Evolutionary conservation across 345 rosid species (phyloP), one percentile per base, ranked within the genome.

Genomic region (Rhodomyrtus tomentosa): DNA sequence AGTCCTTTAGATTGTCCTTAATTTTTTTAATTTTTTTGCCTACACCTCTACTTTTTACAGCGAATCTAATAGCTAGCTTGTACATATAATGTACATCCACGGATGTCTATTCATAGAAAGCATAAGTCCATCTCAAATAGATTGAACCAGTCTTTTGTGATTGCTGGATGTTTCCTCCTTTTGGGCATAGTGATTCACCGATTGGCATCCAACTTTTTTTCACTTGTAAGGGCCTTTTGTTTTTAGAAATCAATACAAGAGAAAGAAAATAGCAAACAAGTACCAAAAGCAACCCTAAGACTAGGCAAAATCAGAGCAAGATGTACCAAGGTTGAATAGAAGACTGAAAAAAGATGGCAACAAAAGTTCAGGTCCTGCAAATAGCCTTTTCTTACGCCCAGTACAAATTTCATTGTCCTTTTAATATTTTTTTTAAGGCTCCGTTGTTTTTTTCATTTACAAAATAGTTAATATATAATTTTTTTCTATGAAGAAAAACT

Each of bases 321-420:
- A 85, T 79, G 59, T 40, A 73, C 56, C 38, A 7, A 27, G 21
- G 55, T 51, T 79, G 10, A 54, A 29, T 50, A 16, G 68, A 58
- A 86, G 85, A 49, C 91, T 85, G 90, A 36, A 56, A 53, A 55
- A 83, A 74, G 40, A 52, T 82, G 7, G 50, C 68, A 42, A 58
- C 83, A 80, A 50, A 81, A 88, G 42, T 36, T 90, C 86, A 36
- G 45, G 8, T 68, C 45, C 24, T 3, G 20, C 79, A 36, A 36
- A 36, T 18, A 9, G 14, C 45, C 79, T 36, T 36, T 68, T 68
- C 3, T 68, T 36, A 36, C 5, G 25, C 45, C 22, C 79, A 18
- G 10, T 32, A 10, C 79, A 68, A 68, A 68, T 18, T 68, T 36
- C 45, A 18, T 68, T 20, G 45, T 68, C 79, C 45, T 68, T 68